A percentile compares a stretch with the other conserved stretches of the same genome.
These are phyloP conservation scores for Panaeolus papilionaceus DNA, from an alignment of 768 basidiomycete species.

Conservation along the genomic window DNA sequence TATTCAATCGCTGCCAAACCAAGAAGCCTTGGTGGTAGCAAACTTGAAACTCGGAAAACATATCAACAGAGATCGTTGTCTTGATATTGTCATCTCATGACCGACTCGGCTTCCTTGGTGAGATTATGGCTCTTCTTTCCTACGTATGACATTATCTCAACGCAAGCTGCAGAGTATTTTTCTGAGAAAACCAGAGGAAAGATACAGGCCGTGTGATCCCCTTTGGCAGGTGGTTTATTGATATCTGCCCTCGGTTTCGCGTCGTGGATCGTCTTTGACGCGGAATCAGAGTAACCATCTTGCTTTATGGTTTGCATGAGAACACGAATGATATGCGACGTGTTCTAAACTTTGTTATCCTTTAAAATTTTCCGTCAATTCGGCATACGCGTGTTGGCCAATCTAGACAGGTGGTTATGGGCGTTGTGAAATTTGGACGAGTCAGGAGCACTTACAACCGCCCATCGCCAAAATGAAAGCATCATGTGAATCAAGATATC, in stretches of 20 bases:
- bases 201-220: not conserved
- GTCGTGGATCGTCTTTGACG: constrained; percentile 10
- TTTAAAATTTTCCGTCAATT: not conserved
- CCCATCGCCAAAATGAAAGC: not conserved
- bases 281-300: not conserved
- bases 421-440: not conserved
- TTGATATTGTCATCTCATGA: constrained; percentile 11
- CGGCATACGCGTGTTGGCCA: not conserved
- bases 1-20: not conserved
- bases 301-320: not conserved
- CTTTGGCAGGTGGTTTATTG: not conserved
- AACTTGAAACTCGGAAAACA: constrained; percentile 9
- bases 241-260: constrained; percentile 14
- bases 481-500: constrained; percentile 5
- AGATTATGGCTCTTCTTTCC: constrained; percentile 1
- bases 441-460: constrained; percentile 1
- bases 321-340: not conserved
- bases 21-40: not conserved
- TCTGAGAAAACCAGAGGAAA: not conserved
- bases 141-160: not conserved
- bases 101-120: constrained; percentile 11
- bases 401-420: constrained; percentile 8
- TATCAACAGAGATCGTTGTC: constrained; percentile 2
- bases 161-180: not conserved
- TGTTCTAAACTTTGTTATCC: not conserved